These are phyloP conservation scores for Ampelomyces quisqualis DNA, from an alignment of 2,329 filamentous ascomycete genomes.

Conservation along the genomic window DNA sequence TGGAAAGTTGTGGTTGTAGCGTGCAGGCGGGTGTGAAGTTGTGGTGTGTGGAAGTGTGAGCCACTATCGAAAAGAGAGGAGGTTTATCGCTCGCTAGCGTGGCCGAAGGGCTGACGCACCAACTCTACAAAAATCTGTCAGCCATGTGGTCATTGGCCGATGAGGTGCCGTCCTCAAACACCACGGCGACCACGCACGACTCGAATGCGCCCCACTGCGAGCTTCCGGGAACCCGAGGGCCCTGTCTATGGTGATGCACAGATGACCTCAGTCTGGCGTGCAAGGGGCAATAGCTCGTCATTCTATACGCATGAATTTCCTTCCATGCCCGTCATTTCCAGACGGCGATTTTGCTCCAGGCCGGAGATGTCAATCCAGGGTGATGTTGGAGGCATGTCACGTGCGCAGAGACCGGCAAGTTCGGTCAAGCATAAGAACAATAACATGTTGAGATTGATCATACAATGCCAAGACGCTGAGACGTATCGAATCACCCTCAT, in stretches of 20 bases:
- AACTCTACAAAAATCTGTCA: no score
- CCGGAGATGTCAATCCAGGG: not conserved
- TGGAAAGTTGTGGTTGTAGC: constrained; percentile 14
- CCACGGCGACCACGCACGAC: no score
- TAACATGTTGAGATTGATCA: no score
- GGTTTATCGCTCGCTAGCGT: not conserved
- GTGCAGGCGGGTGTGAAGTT: not conserved
- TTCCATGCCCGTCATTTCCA: not conserved
- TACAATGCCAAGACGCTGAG: no score
- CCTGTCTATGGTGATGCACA: not conserved
- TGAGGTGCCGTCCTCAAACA: no score
- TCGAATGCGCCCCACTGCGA: not conserved
- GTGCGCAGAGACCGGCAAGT: no score
- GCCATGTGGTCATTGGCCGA: no score
- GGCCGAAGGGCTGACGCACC: no score
- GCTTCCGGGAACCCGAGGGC: not conserved
- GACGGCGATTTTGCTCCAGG: not conserved
- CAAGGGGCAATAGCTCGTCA: not conserved
- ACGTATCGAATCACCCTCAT: constrained; percentile 6
- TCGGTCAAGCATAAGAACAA: no score
- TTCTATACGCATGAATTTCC: not conserved
- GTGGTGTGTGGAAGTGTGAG: not conserved
- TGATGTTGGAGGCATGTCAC: not conserved
- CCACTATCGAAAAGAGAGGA: not conserved
- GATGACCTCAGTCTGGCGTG: not conserved